Evolutionary conservation across 2,329 filamentous ascomycete genomes (phyloP).

Genomic region (Trichophyton mentagrophytes): DNA sequence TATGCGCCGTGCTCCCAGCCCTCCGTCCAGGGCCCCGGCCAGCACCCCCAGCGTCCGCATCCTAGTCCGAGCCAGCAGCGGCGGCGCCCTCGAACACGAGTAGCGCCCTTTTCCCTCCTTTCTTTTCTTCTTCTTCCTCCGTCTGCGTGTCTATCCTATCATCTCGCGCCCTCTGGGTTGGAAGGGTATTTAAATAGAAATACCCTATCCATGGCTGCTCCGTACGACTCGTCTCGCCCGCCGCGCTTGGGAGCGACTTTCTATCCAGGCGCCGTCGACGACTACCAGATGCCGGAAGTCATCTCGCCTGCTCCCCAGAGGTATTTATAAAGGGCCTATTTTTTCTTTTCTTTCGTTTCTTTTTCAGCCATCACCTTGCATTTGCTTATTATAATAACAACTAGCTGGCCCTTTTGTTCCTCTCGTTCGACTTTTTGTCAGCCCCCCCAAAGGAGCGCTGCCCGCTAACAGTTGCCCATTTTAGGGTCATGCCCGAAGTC

Average conservation of each 20-base stretch:
- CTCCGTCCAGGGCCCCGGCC: neutral
- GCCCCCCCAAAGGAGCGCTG: neutral
- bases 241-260: constrained; percentile 48
- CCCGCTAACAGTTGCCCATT: constrained; percentile 2
- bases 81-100: neutral
- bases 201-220: constrained; percentile 22
- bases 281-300: constrained; percentile 57
- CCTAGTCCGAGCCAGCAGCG: neutral
- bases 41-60: neutral
- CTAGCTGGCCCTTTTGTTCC: neutral
- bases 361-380: neutral
- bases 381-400: neutral
- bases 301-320: constrained; percentile 59
- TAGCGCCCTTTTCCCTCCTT: neutral
- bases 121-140: neutral
- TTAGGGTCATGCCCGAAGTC: constrained; percentile 84
- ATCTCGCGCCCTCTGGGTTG: neutral
- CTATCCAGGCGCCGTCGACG: constrained; percentile 53
- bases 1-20: neutral
- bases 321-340: constrained; percentile 30
- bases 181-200: neutral
- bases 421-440: neutral
- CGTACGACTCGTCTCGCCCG: constrained; percentile 29
- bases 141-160: neutral
- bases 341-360: neutral